These are phyloP conservation scores for Monilinia vaccinii-corymbosi DNA, from an alignment of 2,329 filamentous ascomycete species.

Conservation along the genomic window DNA sequence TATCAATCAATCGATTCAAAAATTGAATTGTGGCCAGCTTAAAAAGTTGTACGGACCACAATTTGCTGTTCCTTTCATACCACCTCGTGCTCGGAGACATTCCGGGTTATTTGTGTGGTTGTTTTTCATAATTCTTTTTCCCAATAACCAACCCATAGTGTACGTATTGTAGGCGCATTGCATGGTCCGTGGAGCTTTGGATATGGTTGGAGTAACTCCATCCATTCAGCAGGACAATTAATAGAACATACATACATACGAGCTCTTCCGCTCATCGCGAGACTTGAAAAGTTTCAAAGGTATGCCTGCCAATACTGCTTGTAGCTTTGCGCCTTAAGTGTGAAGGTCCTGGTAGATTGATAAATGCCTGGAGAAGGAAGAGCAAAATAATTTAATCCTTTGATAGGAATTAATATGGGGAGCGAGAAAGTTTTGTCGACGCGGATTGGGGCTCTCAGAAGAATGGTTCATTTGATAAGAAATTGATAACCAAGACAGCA, in stretches of 20 bases:
- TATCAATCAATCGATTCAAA: not conserved
- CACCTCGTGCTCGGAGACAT: too few relatives aligned
- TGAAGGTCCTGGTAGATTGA: not conserved
- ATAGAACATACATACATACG: not conserved
- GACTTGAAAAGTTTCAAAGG: not conserved
- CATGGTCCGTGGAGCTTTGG: too few relatives aligned
- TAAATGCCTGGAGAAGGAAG: not conserved
- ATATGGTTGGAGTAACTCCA: not conserved
- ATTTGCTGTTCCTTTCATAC: too few relatives aligned
- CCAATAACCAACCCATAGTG: too few relatives aligned
- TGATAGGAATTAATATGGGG: not conserved
- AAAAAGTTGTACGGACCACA: not conserved
- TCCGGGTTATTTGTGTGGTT: too few relatives aligned
- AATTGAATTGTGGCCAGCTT: rapidly evolving
- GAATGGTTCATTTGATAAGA: not conserved
- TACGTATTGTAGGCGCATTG: too few relatives aligned
- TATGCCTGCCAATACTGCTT: not conserved
- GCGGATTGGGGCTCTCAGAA: not conserved
- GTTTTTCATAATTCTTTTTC: too few relatives aligned
- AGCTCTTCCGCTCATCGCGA: not conserved
- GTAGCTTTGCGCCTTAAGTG: not conserved
- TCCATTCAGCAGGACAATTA: not conserved
- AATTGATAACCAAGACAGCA: not conserved
- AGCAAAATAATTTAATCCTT: not conserved
- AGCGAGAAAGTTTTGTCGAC: not conserved